Evolutionary conservation across 371 early-diverging fungal species (phyloP), one percentile per base, ranked within the genome.

Genomic region (Encephalitozoon hellem): DNA sequence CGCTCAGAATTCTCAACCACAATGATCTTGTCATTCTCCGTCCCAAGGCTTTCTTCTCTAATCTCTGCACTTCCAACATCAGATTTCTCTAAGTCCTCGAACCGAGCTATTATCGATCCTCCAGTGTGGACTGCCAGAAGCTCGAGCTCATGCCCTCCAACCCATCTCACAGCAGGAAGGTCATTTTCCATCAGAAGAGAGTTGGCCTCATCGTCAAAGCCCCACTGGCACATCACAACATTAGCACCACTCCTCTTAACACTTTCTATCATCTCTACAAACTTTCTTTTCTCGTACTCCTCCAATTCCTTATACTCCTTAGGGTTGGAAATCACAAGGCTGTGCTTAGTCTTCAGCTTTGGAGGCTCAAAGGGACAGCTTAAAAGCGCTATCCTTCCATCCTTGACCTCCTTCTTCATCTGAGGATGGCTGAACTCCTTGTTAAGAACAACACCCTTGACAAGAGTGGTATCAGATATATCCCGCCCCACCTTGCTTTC

Each of bases 321-420:
- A 26, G 93, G 95, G 9, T 90, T 90, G 21, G 91, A 91, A 81
- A 99, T 95, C 79, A 95, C 93, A 64, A 98, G 88, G 88, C 93
- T 93, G 85, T 97, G 97, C 90, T 99, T 98, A 81, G 95, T 97
- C 89, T 99, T 98, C 82, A 98, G 94, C 89, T 96, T 96, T 76
- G 98, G 98, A 59, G 97, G 98, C 88, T 99, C 99, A 85, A 99
- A 99, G 39, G 99, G 94, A 87, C 98, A 98, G 41, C 95, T 96
- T 42, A 99, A 86, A 74, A 99, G 92, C 45, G 97, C 97, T 79
- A 99, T 91, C 86, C 91, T 92, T 83, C 94, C 96, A 84, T 97
- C 90, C 68, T 88, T 87, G 72, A 97, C 88, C 83, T 92, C 91
- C 77, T 94, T 94, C 53, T 91, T 91, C 99, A 98, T 99, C 86